Evolutionary conservation across 2,329 filamentous ascomycete species (phyloP).

Genomic region (Rutstroemia sp.): DNA sequence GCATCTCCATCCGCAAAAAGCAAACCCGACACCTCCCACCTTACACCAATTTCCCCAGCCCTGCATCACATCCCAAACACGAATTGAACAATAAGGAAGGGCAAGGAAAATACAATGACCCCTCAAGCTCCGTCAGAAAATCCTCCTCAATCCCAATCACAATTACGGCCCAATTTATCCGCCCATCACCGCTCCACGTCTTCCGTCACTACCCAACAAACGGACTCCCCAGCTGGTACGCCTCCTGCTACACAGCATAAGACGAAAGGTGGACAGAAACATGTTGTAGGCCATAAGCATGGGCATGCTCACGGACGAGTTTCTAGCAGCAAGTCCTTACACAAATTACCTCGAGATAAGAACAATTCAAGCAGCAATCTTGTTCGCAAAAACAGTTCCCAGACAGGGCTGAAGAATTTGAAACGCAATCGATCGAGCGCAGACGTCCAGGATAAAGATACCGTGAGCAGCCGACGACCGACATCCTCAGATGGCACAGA

Average conservation of each 20-base stretch:
- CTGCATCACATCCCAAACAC: conserved; percentile 6
- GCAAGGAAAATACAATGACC: conserved; percentile 1
- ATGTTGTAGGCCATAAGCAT: conserved; percentile 23
- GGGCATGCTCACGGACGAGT: conserved; percentile 14
- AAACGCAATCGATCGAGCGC: conserved; percentile 55
- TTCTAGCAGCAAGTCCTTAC: conserved; percentile 25
- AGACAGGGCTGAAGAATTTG: conserved; percentile 36
- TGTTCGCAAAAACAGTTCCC: conserved; percentile 21
- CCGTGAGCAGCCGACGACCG: conserved; percentile 33
- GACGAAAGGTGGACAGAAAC: conserved; percentile 13
- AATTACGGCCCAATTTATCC: conserved; percentile 16
- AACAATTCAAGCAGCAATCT: conserved; percentile 23
- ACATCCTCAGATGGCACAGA: conserved; percentile 38
- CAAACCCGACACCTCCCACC: conserved; percentile 11
- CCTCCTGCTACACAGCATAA: conserved; percentile 25
- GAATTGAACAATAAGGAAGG: conserved; percentile 1
- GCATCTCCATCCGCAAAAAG: conserved; percentile 14
- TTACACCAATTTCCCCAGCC: conserved; percentile 1
- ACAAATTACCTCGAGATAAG: conserved; percentile 18
- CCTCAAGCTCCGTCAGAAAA: conserved; percentile 6
- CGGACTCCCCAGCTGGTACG: conserved; percentile 11
- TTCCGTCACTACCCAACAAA: conserved; percentile 16
- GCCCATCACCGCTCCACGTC: conserved; percentile 20
- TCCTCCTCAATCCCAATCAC: conserved; percentile 9
- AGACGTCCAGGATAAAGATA: conserved; percentile 35